Percentiles rank a stretch among this genome's conserved stretches.
Evolutionary conservation across 2,329 filamentous ascomycete species (phyloP).

Genomic region (Neocatenulostroma microsporum): DNA sequence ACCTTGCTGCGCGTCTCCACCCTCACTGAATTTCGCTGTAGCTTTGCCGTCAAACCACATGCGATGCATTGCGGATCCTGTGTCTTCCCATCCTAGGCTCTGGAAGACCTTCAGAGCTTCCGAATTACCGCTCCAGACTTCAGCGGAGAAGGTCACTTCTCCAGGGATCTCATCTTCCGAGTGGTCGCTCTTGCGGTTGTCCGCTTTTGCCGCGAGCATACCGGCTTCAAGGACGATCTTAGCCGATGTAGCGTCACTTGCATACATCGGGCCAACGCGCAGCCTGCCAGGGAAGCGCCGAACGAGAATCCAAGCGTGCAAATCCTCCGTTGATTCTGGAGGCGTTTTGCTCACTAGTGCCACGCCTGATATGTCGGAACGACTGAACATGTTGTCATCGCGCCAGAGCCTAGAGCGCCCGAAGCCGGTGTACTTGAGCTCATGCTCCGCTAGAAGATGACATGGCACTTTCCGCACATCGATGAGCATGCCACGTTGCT

Average conservation of each 20-base stretch:
- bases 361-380: conserved; percentile 25
- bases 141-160: conserved; percentile 24
- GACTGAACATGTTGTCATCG: conserved; percentile 21
- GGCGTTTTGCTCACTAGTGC: conserved; percentile 14
- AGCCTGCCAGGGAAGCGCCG: conserved; percentile 27
- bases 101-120: conserved; percentile 27
- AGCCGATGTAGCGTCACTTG: conserved; percentile 21
- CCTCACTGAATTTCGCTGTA: conserved; percentile 25
- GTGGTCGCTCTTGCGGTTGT: not conserved
- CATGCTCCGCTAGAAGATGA: conserved; percentile 19
- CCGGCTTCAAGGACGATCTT: conserved; percentile 19
- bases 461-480: conserved; percentile 21
- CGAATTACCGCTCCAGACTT: conserved; percentile 29
- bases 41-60: conserved; percentile 32
- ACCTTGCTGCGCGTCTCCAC: conserved; percentile 23
- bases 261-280: conserved; percentile 32
- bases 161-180: not conserved
- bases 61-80: conserved; percentile 29
- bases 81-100: conserved; percentile 26
- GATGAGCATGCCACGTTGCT: not conserved
- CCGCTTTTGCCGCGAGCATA: conserved; percentile 1
- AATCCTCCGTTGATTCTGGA: conserved; percentile 9
- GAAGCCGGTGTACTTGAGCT: conserved; percentile 28
- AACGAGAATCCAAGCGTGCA: conserved; percentile 26
- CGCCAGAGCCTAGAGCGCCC: conserved; percentile 27